A percentile compares a stretch with the other conserved stretches of the same genome.
phyloP scores from a whole-genome alignment of 352 stramenopile species.

The Blastocystis sp. region DNA sequence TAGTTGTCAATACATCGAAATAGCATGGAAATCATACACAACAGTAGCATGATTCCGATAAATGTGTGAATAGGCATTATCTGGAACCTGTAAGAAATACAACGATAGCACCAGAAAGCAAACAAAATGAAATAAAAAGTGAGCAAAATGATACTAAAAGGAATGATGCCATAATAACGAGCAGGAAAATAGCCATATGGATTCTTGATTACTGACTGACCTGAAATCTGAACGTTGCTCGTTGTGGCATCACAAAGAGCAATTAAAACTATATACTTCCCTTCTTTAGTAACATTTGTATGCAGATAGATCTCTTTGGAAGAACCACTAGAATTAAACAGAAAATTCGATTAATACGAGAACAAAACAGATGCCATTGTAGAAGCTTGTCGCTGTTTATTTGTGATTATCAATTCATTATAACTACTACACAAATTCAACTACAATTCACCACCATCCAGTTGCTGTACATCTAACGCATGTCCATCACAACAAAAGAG shows the following conservation, averaged over 20 bases:
- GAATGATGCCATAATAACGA: slow-evolving; percentile 1
- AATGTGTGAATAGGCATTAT: neutral
- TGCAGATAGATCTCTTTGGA: neutral
- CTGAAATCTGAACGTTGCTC: neutral
- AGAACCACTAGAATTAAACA: neutral
- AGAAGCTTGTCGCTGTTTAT: neutral
- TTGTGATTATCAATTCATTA: neutral
- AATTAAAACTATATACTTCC: slow-evolving; percentile 25
- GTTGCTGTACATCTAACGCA: neutral
- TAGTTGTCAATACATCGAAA: neutral
- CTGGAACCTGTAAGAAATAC: too few relatives aligned
- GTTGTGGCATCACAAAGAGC: neutral
- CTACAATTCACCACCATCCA: neutral
- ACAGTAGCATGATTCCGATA: neutral
- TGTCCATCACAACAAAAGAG: neutral
- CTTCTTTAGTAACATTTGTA: neutral
- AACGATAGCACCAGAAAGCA: too few relatives aligned
- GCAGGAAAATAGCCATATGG: slow-evolving; percentile 32
- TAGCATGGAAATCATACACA: neutral
- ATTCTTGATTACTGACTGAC: neutral
- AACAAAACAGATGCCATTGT: neutral
- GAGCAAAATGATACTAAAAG: neutral
- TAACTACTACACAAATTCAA: neutral
- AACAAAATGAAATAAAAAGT: neutral
- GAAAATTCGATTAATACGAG: neutral